phyloP scores from a whole-genome alignment of 768 basidiomycete genomes.

The Termitomyces sp. region DNA sequence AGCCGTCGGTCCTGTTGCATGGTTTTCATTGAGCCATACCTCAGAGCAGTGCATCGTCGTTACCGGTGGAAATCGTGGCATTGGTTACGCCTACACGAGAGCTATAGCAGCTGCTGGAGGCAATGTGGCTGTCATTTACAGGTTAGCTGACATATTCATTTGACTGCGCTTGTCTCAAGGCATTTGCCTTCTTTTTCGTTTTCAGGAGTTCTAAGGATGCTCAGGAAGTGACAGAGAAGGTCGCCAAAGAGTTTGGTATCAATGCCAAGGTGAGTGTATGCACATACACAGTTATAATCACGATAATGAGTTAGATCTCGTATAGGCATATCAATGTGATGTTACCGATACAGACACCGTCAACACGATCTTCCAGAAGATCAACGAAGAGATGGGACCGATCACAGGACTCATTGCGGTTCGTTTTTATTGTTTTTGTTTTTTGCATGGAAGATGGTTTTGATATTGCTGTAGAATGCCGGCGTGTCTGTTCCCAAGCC shows the following conservation, averaged over 20 bases:
- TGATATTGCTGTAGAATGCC: constrained; percentile 36
- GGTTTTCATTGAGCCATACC: background rate
- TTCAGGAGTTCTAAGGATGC: constrained; percentile 42
- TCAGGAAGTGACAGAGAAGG: constrained; percentile 36
- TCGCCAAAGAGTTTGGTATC: constrained; percentile 40
- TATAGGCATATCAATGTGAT: constrained; percentile 59
- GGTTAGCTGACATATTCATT: too few species aligned
- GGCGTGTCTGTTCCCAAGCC: constrained; percentile 61
- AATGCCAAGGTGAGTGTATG: constrained; percentile 32
- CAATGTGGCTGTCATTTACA: constrained; percentile 59
- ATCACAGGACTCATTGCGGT: constrained; percentile 56
- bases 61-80: constrained; percentile 59
- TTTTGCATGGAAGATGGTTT: background rate
- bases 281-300: background rate
- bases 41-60: constrained; percentile 47
- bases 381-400: constrained; percentile 40
- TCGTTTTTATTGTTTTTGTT: constrained; percentile 2
- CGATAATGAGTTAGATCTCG: too few species aligned
- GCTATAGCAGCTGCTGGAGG: constrained; percentile 51
- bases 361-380: constrained; percentile 36
- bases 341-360: constrained; percentile 47
- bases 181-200: background rate
- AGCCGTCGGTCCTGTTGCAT: too few species aligned
- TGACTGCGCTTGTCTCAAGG: background rate
- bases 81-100: constrained; percentile 48